Evolutionary conservation across 345 rosid species (phyloP).

Genomic region (Eucalyptus marginata): DNA sequence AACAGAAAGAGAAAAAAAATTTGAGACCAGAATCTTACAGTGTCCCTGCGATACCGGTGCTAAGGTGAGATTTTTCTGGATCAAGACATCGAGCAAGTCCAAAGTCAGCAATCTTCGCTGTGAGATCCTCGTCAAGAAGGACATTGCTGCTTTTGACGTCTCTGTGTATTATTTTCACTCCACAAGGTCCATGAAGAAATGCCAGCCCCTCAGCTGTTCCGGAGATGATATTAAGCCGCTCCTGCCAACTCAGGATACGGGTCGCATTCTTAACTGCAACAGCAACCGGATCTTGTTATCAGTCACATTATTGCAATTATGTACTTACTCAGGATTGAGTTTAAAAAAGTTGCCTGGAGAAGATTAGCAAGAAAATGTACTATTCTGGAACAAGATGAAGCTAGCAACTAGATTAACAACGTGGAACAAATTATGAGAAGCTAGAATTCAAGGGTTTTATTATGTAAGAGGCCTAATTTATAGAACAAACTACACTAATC

Average conservation of each 20-base stretch:
- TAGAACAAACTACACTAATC: neutral
- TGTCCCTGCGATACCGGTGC: conserved; percentile 10
- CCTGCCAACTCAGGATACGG: neutral
- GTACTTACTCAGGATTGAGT: neutral
- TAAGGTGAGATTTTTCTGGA: neutral
- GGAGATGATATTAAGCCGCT: neutral
- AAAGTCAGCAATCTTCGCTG: conserved; percentile 4
- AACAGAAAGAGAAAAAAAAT: too few relatives aligned
- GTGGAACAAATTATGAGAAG: neutral
- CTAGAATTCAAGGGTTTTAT: neutral
- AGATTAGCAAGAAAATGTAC: neutral
- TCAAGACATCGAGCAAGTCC: conserved; percentile 6
- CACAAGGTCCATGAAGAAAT: conserved; percentile 1
- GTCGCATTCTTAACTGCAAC: neutral
- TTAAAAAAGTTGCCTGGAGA: neutral
- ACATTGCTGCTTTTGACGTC: conserved; percentile 7
- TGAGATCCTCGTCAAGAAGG: conserved; percentile 2
- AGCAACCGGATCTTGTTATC: neutral
- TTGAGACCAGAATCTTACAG: neutral
- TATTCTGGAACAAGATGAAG: neutral
- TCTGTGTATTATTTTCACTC: conserved; percentile 1
- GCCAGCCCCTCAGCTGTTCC: conserved; percentile 8
- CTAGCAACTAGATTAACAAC: neutral
- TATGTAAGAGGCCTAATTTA: neutral
- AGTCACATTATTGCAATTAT: neutral